Conservation (phyloP, 352 stramenopile species). For the Globisporangium spiculum region DNA sequence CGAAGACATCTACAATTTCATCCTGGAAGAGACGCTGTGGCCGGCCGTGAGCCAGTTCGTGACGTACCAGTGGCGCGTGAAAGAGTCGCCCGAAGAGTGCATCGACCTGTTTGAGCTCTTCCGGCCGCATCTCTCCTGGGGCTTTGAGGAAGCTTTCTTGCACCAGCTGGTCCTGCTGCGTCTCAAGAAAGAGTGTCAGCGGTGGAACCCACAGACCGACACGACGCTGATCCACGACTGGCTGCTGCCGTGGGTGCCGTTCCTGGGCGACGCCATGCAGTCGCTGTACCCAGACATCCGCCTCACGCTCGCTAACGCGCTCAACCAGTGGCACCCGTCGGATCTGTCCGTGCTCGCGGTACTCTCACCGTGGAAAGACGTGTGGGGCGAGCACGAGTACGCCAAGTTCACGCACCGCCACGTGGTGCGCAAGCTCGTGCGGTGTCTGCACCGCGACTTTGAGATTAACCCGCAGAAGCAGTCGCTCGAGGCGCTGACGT, state of each 20-base stretch:
- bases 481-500: constrained; percentile 60
- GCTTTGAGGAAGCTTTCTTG: constrained; percentile 56
- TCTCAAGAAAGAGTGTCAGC: constrained; percentile 66
- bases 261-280: constrained; percentile 42
- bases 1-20: constrained; percentile 74
- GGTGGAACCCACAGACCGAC: constrained; percentile 52
- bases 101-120: constrained; percentile 48
- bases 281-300: constrained; percentile 72
- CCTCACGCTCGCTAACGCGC: constrained; percentile 48
- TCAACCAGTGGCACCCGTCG: constrained; percentile 82
- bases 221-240: constrained; percentile 69
- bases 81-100: constrained; percentile 32
- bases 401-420: constrained; percentile 82
- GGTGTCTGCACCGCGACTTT: constrained; percentile 81
- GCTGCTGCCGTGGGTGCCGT: constrained; percentile 64
- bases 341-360: constrained; percentile 62
- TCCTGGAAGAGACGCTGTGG: constrained; percentile 78
- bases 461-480: constrained; percentile 73
- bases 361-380: constrained; percentile 61
- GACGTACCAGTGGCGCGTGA: constrained; percentile 61
- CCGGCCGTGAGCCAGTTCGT: constrained; percentile 62
- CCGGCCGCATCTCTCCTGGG: constrained; percentile 42
- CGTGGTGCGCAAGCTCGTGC: constrained; percentile 71
- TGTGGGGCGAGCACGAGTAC: constrained; percentile 81
- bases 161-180: constrained; percentile 61